Conservation (phyloP, 1,284 basidiomycete genomes). For the Cystobasidium slooffiae region DNA sequence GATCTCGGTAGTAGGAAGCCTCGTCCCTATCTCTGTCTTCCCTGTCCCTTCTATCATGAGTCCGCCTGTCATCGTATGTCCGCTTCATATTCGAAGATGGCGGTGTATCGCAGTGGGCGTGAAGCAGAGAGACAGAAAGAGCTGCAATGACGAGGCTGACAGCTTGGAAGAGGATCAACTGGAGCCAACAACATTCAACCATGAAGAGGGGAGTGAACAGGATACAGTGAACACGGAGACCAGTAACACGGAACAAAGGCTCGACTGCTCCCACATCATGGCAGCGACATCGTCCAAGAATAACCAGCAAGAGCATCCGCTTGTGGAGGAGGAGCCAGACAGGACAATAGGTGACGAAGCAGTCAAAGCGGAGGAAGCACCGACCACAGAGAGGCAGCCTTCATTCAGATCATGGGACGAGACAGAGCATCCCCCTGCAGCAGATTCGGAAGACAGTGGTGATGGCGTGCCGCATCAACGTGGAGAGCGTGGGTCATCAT, state of each 20-base stretch:
- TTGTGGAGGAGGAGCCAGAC: slow-evolving; percentile 6
- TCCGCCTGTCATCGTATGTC: slow-evolving; percentile 35
- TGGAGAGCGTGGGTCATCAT: slow-evolving; percentile 43
- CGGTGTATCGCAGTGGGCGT: not conserved
- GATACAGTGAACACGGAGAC: not conserved
- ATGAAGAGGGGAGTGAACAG: slow-evolving; percentile 6
- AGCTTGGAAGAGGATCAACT: slow-evolving; percentile 6
- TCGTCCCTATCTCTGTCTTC: slow-evolving; percentile 40
- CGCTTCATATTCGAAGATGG: slow-evolving; percentile 26
- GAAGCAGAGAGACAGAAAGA: not conserved
- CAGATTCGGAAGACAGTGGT: not conserved
- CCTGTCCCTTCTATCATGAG: slow-evolving; percentile 5
- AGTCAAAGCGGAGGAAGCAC: not conserved
- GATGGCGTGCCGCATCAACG: not conserved
- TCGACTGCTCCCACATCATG: too few relatives aligned
- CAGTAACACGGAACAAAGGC: not conserved
- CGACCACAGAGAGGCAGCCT: slow-evolving; percentile 4
- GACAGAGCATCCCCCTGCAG: slow-evolving; percentile 4
- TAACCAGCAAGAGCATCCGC: slow-evolving; percentile 4
- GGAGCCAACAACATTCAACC: not conserved
- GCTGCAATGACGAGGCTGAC: not conserved
- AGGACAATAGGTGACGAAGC: slow-evolving; percentile 11
- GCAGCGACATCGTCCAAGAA: too few relatives aligned
- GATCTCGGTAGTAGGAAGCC: slow-evolving; percentile 47
- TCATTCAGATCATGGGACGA: slow-evolving; percentile 27